These are phyloP conservation scores for Aeminium ludgeri DNA, from an alignment of 495 filamentous ascomycete species.

Conservation along the genomic window DNA sequence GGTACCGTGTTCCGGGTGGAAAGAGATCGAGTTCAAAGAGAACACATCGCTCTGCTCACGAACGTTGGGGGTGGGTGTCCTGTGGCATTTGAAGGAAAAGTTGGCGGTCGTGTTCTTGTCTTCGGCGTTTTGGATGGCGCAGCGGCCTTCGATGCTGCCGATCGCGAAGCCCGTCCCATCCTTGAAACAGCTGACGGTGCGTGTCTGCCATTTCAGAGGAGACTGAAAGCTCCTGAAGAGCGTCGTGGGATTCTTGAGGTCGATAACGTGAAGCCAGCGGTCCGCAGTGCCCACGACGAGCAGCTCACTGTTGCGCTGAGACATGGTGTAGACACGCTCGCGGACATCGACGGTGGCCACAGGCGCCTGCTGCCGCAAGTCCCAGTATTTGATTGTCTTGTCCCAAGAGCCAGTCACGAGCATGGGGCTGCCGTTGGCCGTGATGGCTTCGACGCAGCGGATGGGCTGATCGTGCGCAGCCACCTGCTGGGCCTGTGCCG, in stretches of 20 bases:
- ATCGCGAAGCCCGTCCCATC: constrained; percentile 75
- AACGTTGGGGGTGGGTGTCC: constrained; percentile 43
- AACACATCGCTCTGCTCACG: constrained; percentile 59
- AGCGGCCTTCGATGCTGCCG: constrained; percentile 77
- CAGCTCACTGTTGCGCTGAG: constrained; percentile 51
- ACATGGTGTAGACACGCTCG: constrained; percentile 78
- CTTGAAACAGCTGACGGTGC: constrained; percentile 67
- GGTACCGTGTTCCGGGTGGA: constrained; percentile 73
- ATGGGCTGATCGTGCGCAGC: constrained; percentile 70
- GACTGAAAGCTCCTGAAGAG: constrained; percentile 73
- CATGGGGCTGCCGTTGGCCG: constrained; percentile 39
- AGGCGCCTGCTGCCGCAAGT: constrained; percentile 49
- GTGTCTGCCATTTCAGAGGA: constrained; percentile 77
- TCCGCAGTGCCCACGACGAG: constrained; percentile 77
- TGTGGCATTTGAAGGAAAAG: constrained; percentile 90
- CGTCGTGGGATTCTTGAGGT: constrained; percentile 57
- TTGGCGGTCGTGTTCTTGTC: constrained; percentile 70
- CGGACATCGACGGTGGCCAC: constrained; percentile 49
- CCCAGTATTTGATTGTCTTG: constrained; percentile 93
- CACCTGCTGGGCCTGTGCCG: constrained; percentile 40
- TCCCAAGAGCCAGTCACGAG: constrained; percentile 90
- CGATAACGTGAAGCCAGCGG: constrained; percentile 72
- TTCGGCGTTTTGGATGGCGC: constrained; percentile 75
- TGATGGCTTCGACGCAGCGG: constrained; percentile 60
- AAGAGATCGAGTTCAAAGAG: constrained; percentile 75